Conservation (phyloP, 2,329 filamentous ascomycete species). For the Pseudopyricularia javanii region DNA sequence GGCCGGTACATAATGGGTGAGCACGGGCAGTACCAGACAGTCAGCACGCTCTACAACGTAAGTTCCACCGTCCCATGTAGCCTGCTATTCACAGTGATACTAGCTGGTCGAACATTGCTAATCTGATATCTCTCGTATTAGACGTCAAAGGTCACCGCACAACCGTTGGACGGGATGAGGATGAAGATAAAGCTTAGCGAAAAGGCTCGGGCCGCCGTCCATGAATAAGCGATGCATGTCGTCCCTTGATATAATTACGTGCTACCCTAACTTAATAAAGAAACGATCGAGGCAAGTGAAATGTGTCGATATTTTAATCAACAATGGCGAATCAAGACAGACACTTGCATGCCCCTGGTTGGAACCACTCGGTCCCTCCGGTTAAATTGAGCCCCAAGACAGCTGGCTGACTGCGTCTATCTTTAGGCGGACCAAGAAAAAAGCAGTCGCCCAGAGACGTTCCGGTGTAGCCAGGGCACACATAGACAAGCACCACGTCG, state of each 20-base stretch:
- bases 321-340: too few relatives aligned
- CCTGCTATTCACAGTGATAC: neutral
- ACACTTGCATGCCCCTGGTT: too few relatives aligned
- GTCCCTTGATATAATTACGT: neutral
- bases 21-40: slow-evolving; percentile 12
- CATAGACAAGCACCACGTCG: too few relatives aligned
- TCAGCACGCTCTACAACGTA: slow-evolving; percentile 14
- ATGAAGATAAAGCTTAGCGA: slow-evolving; percentile 13
- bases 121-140: slow-evolving; percentile 1
- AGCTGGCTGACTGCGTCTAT: neutral
- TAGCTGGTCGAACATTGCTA: neutral
- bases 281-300: neutral
- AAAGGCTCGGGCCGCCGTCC: neutral
- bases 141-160: slow-evolving; percentile 14
- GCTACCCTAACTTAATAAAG: neutral
- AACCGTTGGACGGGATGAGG: slow-evolving; percentile 13
- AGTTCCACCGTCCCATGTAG: slow-evolving; percentile 5
- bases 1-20: slow-evolving; percentile 9
- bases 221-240: neutral
- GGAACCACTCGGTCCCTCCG: too few relatives aligned
- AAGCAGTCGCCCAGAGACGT: neutral
- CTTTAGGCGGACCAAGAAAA: neutral
- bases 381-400: too few relatives aligned
- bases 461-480: too few relatives aligned
- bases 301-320: neutral